Percentiles rank a stretch among this genome's conserved stretches.
Evolutionary conservation across 2,329 filamentous ascomycete genomes (phyloP).

Genomic region (Thielaviopsis punctulata): DNA sequence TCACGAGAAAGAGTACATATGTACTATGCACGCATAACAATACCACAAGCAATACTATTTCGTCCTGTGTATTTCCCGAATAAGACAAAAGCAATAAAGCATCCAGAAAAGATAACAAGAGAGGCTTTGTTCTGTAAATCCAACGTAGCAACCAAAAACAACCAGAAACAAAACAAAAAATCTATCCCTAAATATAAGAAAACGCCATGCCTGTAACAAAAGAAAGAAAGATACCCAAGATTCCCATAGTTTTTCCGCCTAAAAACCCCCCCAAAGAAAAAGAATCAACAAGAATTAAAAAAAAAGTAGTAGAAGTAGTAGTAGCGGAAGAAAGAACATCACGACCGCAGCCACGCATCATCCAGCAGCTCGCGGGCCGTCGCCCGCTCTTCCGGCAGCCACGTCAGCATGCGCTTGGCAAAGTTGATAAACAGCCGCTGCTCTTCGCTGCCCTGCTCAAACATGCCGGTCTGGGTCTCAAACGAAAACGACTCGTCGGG

Average conservation of each 20-base stretch:
- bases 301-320: neutral
- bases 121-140: no score
- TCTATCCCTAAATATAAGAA: no score
- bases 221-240: neutral
- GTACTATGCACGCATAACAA: no score
- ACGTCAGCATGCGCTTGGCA: slow-evolving; percentile 17
- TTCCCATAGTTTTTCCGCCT: no score
- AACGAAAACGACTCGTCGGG: slow-evolving; percentile 8
- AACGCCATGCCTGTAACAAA: neutral
- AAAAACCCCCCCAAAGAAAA: neutral
- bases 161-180: no score
- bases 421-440: slow-evolving; percentile 17
- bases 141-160: no score
- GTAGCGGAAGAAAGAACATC: neutral
- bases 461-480: slow-evolving; percentile 8
- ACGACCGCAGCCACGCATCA: slow-evolving; percentile 17
- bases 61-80: neutral
- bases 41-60: no score
- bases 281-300: neutral
- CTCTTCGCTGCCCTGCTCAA: slow-evolving; percentile 13
- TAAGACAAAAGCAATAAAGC: no score
- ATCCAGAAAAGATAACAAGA: no score
- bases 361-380: slow-evolving; percentile 18
- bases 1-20: no score
- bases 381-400: slow-evolving; percentile 17